Evolutionary conservation across 1,284 basidiomycete species (phyloP), one percentile per base, ranked within the genome.

Genomic region (Volvariella volvacea): DNA sequence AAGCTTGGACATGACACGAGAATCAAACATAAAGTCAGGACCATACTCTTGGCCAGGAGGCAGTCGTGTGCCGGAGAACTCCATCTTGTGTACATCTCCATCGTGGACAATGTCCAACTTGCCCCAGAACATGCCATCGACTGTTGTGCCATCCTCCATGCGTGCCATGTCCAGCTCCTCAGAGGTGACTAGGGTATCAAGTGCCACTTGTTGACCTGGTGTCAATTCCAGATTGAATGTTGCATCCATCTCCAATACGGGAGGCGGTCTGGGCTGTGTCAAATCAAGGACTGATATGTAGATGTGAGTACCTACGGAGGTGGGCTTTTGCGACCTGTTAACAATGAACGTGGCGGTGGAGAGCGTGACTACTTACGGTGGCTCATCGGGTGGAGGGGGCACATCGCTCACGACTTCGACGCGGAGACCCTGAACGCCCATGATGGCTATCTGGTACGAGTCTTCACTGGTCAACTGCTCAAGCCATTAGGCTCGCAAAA

Each of bases 111-210:
- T 85, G 52, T 80, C 78, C 42, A 90, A 76, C 57, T 88, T 89
- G 2, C 87, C 87, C 84, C 83, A 89, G 65, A 89, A 90, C 58
- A 74, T 67, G 36, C 87, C 87, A 43, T 86, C 87, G 17, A 90
- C 87, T 19, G 78, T 70, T 8, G 85, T 89, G 2, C 87, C 87
- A 52, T 90, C 87, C 50, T 90, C 87, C 83, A 87, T 88, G 43
- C 84, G 76, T 1, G 87, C 80, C 87, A 90, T 89, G 58, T 90
- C 87, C 25, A 88, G 70, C 52, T 89, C 86, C 45, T 82, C 79
- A 3, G 87, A 89, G 39, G 74, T 73, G 37, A 88, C 73, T 12
- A 74, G 80, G 1, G 83, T 85, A 53, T 89, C 88, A 17, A 90
- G 72, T 3, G 79, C 83, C 45, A 89, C 80, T 42, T 76, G 70